Percentiles rank a stretch among this genome's conserved stretches.
These are phyloP conservation scores for barrel medic (Medicago truncatula) DNA, from an alignment of 306 rosid genomes.

Conservation along the genomic window DNA sequence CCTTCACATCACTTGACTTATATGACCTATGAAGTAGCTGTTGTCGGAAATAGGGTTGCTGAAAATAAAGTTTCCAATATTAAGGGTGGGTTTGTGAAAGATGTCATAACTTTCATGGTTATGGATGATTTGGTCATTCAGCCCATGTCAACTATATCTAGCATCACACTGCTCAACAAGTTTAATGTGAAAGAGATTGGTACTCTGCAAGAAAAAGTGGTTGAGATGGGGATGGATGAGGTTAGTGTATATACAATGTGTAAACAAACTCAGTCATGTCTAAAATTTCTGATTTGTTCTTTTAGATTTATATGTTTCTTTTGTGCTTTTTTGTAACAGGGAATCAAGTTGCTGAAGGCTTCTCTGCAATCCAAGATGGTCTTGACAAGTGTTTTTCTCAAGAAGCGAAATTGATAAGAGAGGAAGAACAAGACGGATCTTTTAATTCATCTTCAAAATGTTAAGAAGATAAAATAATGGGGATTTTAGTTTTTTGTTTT, in stretches of 20 bases:
- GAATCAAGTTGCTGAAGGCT: conserved; percentile 30
- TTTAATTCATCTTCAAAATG: background rate
- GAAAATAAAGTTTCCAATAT: background rate
- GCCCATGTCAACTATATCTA: conserved; percentile 50
- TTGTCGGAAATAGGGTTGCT: background rate
- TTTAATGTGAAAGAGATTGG: conserved; percentile 47
- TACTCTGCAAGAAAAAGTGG: conserved; percentile 40
- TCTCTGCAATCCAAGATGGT: conserved; percentile 26
- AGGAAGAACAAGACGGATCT: background rate
- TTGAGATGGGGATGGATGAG: conserved; percentile 44
- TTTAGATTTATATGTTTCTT: background rate
- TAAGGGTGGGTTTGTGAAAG: conserved; percentile 17
- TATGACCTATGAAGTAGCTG: background rate
- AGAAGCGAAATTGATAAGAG: conserved; percentile 1
- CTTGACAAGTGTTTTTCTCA: conserved; percentile 38
- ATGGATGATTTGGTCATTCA: conserved; percentile 51
- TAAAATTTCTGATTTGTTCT: background rate
- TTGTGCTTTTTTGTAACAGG: background rate
- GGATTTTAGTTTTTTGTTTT: background rate
- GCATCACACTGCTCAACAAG: conserved; percentile 36
- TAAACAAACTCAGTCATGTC: background rate
- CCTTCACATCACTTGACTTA: fast-evolving
- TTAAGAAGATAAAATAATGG: background rate
- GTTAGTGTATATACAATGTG: background rate
- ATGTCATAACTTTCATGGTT: conserved; percentile 37